Evolutionary conservation across 169 alveolate genomes (phyloP), one percentile per base, ranked within the genome.

Genomic region (Eimeria praecox): DNA sequence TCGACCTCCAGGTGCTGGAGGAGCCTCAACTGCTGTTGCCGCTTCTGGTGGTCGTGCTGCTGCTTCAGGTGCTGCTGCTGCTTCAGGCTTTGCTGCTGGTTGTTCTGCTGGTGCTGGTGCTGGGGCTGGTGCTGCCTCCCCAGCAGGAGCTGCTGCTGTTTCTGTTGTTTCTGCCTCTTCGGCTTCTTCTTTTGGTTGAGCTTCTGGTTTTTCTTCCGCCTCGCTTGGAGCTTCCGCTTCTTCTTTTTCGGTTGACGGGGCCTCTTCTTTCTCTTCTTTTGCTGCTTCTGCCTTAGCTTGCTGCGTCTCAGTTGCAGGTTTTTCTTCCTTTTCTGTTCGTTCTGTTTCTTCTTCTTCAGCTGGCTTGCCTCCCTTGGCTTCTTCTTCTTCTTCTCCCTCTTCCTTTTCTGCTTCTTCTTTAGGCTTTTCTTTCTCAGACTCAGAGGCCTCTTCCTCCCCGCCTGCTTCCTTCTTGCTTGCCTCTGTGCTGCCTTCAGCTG

Each of bases 181-280:
- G 30, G 49, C 73, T 88, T 40, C 33, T 73, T 49, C 86, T 89
- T 40, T 16, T 42, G 49, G 64, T 18, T 12, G 12, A 9, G 49
- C 42, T 59, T 42, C 82, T n/a, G 85, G 66, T 52, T 80, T 30
- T 14, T 22, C 62, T 27, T 42, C 89, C 6, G 54, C 62, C 24
- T 80, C 78, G 5, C 22, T 18, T 22, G 85, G 24, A 20, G 64
- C 69, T 89, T 69, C 35, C 44, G 80, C 38, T 18, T 56, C 42
- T 35, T 42, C 86, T 33, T 33, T 64, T n/a, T 27, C 42, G 22
- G 66, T 33, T n/a, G 54, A 3, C 2, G 40, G 52, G 52, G 27
- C 44, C 22, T 89, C 95, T 69, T 38, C 88, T 35, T 40, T 56
- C 44, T 44, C 71, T 33, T 77, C 92, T n/a, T 77, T 3, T 42